Evolutionary conservation across 805 yeast genomes (phyloP), one percentile per base, ranked within the genome.

Genomic region (Zygoascus biomembranicola): DNA sequence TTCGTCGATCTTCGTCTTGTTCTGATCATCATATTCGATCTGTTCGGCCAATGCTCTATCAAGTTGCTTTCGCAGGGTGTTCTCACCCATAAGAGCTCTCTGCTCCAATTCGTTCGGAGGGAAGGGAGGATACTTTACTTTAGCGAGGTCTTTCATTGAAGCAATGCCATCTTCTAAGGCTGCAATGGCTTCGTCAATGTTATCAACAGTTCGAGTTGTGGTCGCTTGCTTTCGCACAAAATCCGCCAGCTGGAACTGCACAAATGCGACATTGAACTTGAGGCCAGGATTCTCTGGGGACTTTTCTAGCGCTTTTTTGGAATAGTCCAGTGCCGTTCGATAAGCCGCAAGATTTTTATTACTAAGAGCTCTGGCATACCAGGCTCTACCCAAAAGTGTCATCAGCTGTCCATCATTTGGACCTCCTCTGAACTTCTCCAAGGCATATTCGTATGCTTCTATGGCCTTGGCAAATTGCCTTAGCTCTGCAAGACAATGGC

Each of bases 221-320:
- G 76, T 71, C 2, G 79, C 73, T 37, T 82, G 66, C 61, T 86
- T 86, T 57, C 86, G 78, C 32, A 90, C 70, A 57, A 81, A 81
- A 59, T 90, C 97, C 0, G 97, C 97, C 53, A 88, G 75, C 68
- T 90, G 96, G 69, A 85, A 88, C 62, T 86, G 85, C 49, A 92
- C 75, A 64, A 84, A 85, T 0, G 97, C 95, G 51, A 84, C 77
- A 65, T 94, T 94, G 73, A 86, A 94, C 60, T 77, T 77, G 58
- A 83, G 73, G 8, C 82, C 72, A 8, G 77, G 71, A 31, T 74
- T 66, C 43, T 68, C 65, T 60, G 73, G 59, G 16, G 71, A 68
- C 42, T 69, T 67, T 2, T 66, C 71, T 43, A 69, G 75, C 0
- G 96, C 88, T 57, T 75, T 73, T 59, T 77, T 72, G 5, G 88